A percentile compares a stretch with the other conserved stretches of the same genome.
These are phyloP conservation scores for Akanthomyces muscarius DNA, from an alignment of 2,329 filamentous ascomycete species.

Conservation along the genomic window DNA sequence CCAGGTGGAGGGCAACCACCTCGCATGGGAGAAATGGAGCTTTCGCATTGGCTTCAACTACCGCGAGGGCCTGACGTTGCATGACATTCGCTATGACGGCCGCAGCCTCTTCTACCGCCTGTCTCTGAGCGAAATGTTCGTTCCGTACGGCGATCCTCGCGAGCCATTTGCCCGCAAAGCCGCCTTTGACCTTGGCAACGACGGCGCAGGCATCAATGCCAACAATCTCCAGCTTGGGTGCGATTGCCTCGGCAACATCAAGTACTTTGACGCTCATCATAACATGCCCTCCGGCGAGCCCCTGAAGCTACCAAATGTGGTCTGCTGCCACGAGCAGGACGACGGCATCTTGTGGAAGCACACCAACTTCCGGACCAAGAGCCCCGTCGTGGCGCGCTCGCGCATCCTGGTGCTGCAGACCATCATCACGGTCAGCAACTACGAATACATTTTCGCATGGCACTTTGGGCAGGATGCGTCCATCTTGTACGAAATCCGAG, in stretches of 20 bases:
- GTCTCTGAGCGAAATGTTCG: constrained; percentile 63
- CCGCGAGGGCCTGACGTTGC: constrained; percentile 62
- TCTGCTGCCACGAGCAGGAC: constrained; percentile 36
- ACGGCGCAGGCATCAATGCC: constrained; percentile 59
- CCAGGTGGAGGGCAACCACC: constrained; percentile 39
- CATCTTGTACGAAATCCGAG: constrained; percentile 33
- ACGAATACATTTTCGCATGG: constrained; percentile 49
- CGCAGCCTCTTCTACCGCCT: constrained; percentile 61
- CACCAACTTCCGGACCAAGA: constrained; percentile 53
- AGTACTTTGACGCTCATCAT: constrained; percentile 33
- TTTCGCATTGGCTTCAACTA: constrained; percentile 65
- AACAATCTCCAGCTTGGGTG: constrained; percentile 64
- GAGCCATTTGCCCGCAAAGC: constrained; percentile 60
- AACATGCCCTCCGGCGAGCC: constrained; percentile 31
- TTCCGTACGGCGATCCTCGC: constrained; percentile 61
- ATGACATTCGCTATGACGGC: constrained; percentile 62
- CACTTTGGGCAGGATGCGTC: constrained; percentile 51
- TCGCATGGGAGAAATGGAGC: constrained; percentile 60
- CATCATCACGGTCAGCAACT: constrained; percentile 61
- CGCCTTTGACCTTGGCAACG: constrained; percentile 66
- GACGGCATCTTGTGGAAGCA: constrained; percentile 61
- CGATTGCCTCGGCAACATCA: constrained; percentile 61
- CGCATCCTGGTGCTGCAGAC: constrained; percentile 57
- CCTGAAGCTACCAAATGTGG: constrained; percentile 31
- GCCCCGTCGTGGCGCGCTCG: constrained; percentile 51